Percentiles rank a stretch among this genome's conserved stretches.
phyloP scores from a whole-genome alignment of 441 rosid species.

The Brassica balearica region DNA sequence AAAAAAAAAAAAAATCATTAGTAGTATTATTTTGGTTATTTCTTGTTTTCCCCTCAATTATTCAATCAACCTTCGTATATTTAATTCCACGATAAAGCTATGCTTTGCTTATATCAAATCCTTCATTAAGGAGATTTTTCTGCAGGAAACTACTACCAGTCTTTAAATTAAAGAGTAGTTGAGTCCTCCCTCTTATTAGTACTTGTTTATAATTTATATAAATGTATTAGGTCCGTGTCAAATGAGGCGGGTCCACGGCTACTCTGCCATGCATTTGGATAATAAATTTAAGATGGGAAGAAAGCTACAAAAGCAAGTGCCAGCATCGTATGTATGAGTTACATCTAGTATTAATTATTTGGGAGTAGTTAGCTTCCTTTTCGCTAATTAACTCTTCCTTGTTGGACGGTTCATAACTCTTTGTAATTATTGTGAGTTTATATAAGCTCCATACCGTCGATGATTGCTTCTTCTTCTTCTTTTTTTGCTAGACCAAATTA shows the following conservation, averaged over 20 bases:
- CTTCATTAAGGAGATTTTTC: background rate
- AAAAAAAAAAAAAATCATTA: background rate
- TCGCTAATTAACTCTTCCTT: background rate
- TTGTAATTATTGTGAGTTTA: background rate
- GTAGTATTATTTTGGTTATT: background rate
- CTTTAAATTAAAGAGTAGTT: slow-evolving; percentile 17
- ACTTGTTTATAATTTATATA: background rate
- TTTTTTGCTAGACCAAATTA: background rate
- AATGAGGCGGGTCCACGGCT: slow-evolving; percentile 19
- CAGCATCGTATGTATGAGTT: slow-evolving; percentile 1
- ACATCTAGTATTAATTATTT: background rate
- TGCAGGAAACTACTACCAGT: background rate
- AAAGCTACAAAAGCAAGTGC: slow-evolving; percentile 12
- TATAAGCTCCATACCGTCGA: background rate
- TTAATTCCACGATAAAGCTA: slow-evolving; percentile 6
- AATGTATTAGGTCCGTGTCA: slow-evolving; percentile 3
- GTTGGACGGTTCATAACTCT: slow-evolving; percentile 7
- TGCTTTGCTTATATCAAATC: background rate
- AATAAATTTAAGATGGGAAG: background rate
- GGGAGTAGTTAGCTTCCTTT: slow-evolving; percentile 41
- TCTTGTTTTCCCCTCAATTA: slow-evolving; percentile 3
- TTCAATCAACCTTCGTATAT: background rate
- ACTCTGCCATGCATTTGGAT: slow-evolving; percentile 8
- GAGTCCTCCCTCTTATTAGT: slow-evolving; percentile 6
- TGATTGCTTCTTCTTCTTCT: slow-evolving; percentile 14